Evolutionary conservation across 1,284 basidiomycete species (phyloP), one percentile per base, ranked within the genome.

Genomic region (Binderoboletus segoi): DNA sequence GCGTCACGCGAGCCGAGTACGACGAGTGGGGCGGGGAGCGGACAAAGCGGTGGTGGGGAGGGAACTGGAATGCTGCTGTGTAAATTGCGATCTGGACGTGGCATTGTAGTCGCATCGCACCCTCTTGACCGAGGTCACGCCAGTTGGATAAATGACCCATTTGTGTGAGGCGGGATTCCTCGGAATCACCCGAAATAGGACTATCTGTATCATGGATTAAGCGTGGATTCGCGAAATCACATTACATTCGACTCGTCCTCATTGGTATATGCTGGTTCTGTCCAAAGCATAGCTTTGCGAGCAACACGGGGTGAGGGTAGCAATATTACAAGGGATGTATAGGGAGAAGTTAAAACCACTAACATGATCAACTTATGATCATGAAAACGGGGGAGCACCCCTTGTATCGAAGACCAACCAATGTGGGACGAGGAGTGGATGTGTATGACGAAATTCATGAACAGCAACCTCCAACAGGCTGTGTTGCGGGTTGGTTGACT

Each of bases 21-120:
- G 87, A 95, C 4, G 97, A 99, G 73, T 85, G 86, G 76, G 97
- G 97, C 1, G 85, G 86, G 3, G 96, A 98, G 72, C 74, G 89
- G 38, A 78, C 90, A 54, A 85, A 83, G 65, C 76, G 78, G 60
- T 93, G 90, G 90, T 93, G 90, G 90, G 91, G 89, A 58, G 84
- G 89, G 21, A 93, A 93, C 68, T 91, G 89, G 88, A 91, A 91
- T 47, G 68, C 53, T 0, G 23, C 63, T 3, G 49, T 57, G 47
- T 63, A 55, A 30, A 4, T 21, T 40, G 18, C n/a, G 33, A 35
- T 35, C 33, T 16, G 33, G 3, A 32, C 7, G 32, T 32, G 12
- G 32, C n/a, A n/a, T n/a, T n/a, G n/a, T n/a, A n/a, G n/a, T n/a
- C n/a, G n/a, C n/a, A n/a, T n/a, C n/a, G n/a, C n/a, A n/a, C n/a